Conservation (phyloP, 2,329 filamentous ascomycete genomes). For the Epicoccum sorghinum region DNA sequence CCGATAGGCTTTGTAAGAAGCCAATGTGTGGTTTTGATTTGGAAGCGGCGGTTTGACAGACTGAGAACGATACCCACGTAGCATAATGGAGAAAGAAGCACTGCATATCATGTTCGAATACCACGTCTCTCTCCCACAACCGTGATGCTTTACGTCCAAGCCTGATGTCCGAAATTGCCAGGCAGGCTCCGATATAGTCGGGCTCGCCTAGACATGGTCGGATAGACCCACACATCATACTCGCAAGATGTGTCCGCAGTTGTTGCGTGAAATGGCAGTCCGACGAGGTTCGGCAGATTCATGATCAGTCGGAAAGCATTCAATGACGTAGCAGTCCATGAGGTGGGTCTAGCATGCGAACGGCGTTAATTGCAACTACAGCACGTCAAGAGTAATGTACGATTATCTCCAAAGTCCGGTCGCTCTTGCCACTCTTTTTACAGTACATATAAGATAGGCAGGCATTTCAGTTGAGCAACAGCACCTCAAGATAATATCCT, state of each 20-base stretch:
- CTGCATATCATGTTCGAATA: not conserved
- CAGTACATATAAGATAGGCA: not conserved
- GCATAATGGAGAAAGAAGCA: conserved; percentile 9
- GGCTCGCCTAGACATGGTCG: not conserved
- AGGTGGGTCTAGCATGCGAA: not conserved
- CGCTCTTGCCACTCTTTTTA: not conserved
- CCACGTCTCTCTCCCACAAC: not conserved
- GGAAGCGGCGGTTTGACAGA: conserved; percentile 7
- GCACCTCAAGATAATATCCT: too few species aligned
- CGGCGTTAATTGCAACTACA: not conserved
- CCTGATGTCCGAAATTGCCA: not conserved
- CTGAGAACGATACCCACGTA: conserved; percentile 16
- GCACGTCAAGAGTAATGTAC: not conserved
- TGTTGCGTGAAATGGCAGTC: not conserved
- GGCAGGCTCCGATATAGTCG: not conserved
- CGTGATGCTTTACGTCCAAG: not conserved
- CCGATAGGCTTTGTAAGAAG: conserved; percentile 1
- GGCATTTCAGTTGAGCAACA: too few species aligned
- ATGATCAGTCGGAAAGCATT: not conserved
- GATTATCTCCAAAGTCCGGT: not conserved
- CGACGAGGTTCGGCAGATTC: not conserved
- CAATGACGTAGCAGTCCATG: not conserved
- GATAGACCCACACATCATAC: not conserved
- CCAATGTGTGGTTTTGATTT: conserved; percentile 5
- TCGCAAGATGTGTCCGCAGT: not conserved